Evolutionary conservation across 2,329 filamentous ascomycete species (phyloP), one percentile per base, ranked within the genome.

Genomic region (Paraphaeosphaeria sporulosa): DNA sequence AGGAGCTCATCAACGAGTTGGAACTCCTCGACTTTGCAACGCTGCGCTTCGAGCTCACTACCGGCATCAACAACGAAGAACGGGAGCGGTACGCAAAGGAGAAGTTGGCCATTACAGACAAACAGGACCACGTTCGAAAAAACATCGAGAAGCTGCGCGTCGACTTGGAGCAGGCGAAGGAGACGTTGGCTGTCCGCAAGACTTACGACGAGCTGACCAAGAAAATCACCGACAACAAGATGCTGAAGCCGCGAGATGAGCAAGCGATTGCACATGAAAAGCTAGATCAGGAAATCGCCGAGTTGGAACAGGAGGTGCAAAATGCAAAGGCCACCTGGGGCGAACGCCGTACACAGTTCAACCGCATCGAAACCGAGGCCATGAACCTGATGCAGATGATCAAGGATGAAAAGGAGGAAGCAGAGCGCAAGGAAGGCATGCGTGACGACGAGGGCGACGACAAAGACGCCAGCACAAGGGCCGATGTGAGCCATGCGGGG

Each of bases 391-490:
- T 94, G 59, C 85, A 92, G 51, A 84, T 96, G 76, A 97, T 98
- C 72, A 89, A 93, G 62, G 94, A 97, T 72, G 94, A 97, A 83
- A 96, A 97, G 80, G 94, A 97, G 76, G 93, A 97, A 79, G 92
- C 95, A 0, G 93, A 97, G 79, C 84, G 92, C 44, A 86, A 93
- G 57, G 93, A 96, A 77, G 93, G 92, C 27, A 80, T 80, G 77
- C 75, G 72, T 1, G 79, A 79, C 15, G 77, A 77, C 17, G 78
- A 77, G 21, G 76, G 74, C 3, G 74, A 81, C 55, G 77, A 70
- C 15, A 79, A 81, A 47, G 78, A 76, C 25, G 74, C 69, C 55
- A 75, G 69, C 3, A 74, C 70, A 40, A 71, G 76, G 42, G 76
- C 74, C 36, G 75, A 75, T 55, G 65, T 59, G 6, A 83, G 82